A percentile compares a stretch with the other conserved stretches of the same genome.
phyloP scores from a whole-genome alignment of 2,329 filamentous ascomycete genomes.

The Neobulgaria alba region DNA sequence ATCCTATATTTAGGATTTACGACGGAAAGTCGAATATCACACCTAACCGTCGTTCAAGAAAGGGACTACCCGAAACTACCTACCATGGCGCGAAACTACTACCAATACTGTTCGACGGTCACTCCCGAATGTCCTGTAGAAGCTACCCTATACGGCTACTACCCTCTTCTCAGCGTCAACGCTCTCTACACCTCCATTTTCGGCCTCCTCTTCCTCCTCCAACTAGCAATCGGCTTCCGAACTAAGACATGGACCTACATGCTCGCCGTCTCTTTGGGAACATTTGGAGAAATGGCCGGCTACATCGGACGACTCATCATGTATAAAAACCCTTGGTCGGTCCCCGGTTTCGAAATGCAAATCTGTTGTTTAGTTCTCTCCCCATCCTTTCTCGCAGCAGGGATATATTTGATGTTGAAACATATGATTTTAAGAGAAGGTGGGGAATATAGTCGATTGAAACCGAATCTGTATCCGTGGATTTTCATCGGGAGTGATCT shows the following conservation, averaged over 20 bases:
- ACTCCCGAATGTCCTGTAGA: slow-evolving; percentile 40
- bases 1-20: too few relatives aligned
- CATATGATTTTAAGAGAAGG: slow-evolving; percentile 44
- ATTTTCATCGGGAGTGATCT: slow-evolving; percentile 51
- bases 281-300: slow-evolving; percentile 44
- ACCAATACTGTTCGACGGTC: slow-evolving; percentile 31
- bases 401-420: slow-evolving; percentile 55
- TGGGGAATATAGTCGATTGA: slow-evolving; percentile 42
- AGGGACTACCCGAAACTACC: too few relatives aligned
- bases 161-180: slow-evolving; percentile 45
- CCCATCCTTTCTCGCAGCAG: slow-evolving; percentile 47
- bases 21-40: too few relatives aligned
- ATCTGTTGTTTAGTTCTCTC: slow-evolving; percentile 46
- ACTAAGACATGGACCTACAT: slow-evolving; percentile 47
- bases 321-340: slow-evolving; percentile 41
- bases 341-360: slow-evolving; percentile 45
- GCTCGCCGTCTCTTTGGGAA: slow-evolving; percentile 38
- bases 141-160: slow-evolving; percentile 43
- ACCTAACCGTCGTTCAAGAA: too few relatives aligned
- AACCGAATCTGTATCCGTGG: slow-evolving; percentile 43
- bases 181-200: slow-evolving; percentile 44
- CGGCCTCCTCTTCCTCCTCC: slow-evolving; percentile 34
- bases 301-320: slow-evolving; percentile 45
- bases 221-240: slow-evolving; percentile 36
- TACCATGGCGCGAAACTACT: not conserved